Base-by-base conservation (phyloP, 257 asterid genomes). In the Jasminum sambac region DNA sequence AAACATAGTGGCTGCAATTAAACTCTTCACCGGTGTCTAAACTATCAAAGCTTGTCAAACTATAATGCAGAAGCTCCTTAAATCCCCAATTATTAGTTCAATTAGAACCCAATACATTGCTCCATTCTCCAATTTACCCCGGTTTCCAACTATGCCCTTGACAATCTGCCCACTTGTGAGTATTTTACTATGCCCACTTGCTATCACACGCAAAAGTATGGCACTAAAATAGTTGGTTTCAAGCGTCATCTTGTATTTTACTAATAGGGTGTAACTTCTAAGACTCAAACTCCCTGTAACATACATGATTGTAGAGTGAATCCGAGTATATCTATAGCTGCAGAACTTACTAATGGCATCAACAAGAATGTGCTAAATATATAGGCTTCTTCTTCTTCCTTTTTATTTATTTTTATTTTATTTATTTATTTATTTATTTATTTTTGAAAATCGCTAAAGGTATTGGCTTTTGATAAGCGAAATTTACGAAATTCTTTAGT, bases 41-140 rank as follows among this genome's bases (percentile, higher is more conserved):
- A 30, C 36, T 30, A n/a, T 30, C 36, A 30, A 30, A 30, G 36
- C 36, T 4, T 30, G 36, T 30, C 36, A 30, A 30, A 6, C 71
- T 17, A 79, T 78, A 65, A 78, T 76, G 84, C 84, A 76, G 73
- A 76, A 76, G 34, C 39, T 76, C 65, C 74, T 72, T 5, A 76
- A 65, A 21, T 64, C 26, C 63, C 71, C 77, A 44, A 68, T 76
- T 59, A 46, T 64, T 8, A 68, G 79, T 36, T 10, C 74, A n/a
- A 65, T 80, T 64, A 72, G 64, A 30, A 73, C 73, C 50, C 78
- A 48, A 19, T 19, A 48, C 58, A 48, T 68, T 69, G 64, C 74
- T 58, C 68, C 72, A 26, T 34, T 50, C 2, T 72, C 80, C 66
- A 72, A 40, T 69, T 68, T 71, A 26, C 73, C 24, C 44, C 76